These are phyloP conservation scores for Chlamydomonas asymmetrica DNA, from an alignment of 139 green algal species.

Conservation along the genomic window DNA sequence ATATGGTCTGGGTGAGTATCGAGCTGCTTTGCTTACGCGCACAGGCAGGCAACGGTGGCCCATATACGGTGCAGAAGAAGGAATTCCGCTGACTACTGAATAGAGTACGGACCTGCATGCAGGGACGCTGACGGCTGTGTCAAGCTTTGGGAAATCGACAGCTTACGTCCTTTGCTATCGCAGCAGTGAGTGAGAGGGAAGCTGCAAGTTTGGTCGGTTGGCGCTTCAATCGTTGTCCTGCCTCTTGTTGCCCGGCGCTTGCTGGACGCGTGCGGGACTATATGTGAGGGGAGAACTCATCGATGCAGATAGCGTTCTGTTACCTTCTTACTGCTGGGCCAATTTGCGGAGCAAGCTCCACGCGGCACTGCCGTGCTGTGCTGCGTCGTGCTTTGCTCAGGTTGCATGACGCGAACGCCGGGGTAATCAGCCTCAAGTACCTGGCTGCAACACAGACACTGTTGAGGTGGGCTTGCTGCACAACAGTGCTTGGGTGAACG, in stretches of 20 bases:
- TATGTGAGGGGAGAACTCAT: too few relatives aligned
- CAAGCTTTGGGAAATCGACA: not conserved
- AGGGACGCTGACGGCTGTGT: conserved; percentile 14
- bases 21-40: not conserved
- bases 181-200: conserved; percentile 4
- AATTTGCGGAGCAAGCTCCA: not conserved
- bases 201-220: too few relatives aligned
- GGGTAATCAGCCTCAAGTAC: conserved; percentile 5
- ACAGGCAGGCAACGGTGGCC: not conserved
- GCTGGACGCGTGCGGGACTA: too few relatives aligned
- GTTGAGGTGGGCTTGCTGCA: not conserved
- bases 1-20: not conserved
- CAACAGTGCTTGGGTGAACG: not conserved
- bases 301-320: too few relatives aligned
- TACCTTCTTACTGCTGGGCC: too few relatives aligned
- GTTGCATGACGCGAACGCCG: conserved; percentile 22
- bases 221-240: too few relatives aligned
- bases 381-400: not conserved
- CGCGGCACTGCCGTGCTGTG: not conserved
- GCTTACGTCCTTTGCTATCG: not conserved
- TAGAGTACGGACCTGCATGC: not conserved
- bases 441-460: not conserved
- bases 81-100: not conserved
- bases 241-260: too few relatives aligned
- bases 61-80: not conserved